These are phyloP conservation scores for Neopestalotiopsis sp. DNA, from an alignment of 2,329 filamentous ascomycete species.

Conservation along the genomic window DNA sequence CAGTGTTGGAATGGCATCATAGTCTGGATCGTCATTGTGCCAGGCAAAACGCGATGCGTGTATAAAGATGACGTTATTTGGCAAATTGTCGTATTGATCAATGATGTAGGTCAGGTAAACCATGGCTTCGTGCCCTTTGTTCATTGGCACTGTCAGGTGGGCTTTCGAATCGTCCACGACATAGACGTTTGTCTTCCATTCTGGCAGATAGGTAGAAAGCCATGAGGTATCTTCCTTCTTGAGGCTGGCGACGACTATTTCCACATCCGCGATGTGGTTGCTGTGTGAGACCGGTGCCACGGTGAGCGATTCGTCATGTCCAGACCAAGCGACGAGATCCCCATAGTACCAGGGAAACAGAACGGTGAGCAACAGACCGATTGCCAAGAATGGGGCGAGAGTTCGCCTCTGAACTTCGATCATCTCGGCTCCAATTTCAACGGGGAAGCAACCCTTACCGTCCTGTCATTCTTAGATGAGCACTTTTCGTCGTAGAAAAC, in stretches of 20 bases:
- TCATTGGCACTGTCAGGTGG: constrained; percentile 52
- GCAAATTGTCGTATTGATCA: constrained; percentile 52
- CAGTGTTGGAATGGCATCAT: constrained; percentile 59
- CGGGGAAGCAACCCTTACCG: not conserved
- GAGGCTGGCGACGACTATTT: constrained; percentile 40
- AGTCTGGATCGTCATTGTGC: constrained; percentile 60
- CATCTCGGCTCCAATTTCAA: not conserved
- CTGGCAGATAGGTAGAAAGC: constrained; percentile 41
- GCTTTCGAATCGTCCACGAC: constrained; percentile 56
- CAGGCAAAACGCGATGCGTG: constrained; percentile 55
- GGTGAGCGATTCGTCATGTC: not conserved
- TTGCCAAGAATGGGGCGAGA: not conserved
- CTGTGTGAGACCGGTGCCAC: not conserved
- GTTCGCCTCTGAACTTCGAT: not conserved
- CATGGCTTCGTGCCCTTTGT: constrained; percentile 60
- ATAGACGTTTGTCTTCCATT: constrained; percentile 60
- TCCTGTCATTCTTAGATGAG: too few species aligned
- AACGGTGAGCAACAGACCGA: not conserved
- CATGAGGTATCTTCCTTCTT: constrained; percentile 42
- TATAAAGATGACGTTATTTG: constrained; percentile 51
- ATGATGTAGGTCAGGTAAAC: constrained; percentile 59
- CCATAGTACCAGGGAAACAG: not conserved
- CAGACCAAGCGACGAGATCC: not conserved
- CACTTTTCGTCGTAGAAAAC: too few species aligned
- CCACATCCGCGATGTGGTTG: constrained; percentile 23